phyloP scores from a whole-genome alignment of 2,329 filamentous ascomycete species.

The Ceratocystiopsis minuta region DNA sequence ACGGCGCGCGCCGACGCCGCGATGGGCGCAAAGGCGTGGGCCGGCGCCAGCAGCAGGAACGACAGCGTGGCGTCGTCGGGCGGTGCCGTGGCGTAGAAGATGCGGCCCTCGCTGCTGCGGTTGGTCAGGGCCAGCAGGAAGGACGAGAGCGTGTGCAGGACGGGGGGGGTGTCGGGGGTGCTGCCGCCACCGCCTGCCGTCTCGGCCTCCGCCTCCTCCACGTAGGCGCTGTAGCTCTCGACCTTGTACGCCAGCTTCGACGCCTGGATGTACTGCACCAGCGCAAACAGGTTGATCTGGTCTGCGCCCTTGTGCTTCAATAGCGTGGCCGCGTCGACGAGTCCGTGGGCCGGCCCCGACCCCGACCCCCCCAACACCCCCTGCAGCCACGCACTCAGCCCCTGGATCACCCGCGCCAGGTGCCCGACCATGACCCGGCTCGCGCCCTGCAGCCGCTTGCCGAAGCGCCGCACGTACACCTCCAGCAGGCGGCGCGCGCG shows the following conservation, averaged over 20 bases:
- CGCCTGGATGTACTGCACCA: constrained; percentile 73
- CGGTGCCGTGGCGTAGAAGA: constrained; percentile 39
- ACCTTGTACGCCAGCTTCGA: constrained; percentile 91
- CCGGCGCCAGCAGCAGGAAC: constrained; percentile 81
- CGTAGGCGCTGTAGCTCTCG: constrained; percentile 61
- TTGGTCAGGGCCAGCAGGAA: constrained; percentile 76
- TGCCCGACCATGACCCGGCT: constrained; percentile 87
- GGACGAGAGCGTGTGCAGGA: constrained; percentile 35
- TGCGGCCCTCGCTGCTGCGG: constrained; percentile 50
- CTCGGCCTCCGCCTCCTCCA: constrained; percentile 27
- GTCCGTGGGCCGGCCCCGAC: constrained; percentile 28
- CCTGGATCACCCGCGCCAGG: constrained; percentile 66
- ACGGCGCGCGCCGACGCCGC: constrained; percentile 72
- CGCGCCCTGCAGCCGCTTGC: constrained; percentile 72
- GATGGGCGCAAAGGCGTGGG: constrained; percentile 76
- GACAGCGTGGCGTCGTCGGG: constrained; percentile 37
- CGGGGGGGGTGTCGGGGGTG: constrained; percentile 16
- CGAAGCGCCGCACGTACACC: constrained; percentile 71
- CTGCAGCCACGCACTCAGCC: constrained; percentile 52
- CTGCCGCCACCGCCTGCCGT: constrained; percentile 12
- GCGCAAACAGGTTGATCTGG: constrained; percentile 83
- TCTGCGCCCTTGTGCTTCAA: constrained; percentile 76
- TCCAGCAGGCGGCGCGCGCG: constrained; percentile 58
- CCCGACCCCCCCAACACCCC: constrained; percentile 31
- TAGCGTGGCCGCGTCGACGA: constrained; percentile 52